Evolutionary conservation across 202 grass and related monocot genomes (phyloP).

Genomic region (Bolboschoenoplectus hybrid): DNA sequence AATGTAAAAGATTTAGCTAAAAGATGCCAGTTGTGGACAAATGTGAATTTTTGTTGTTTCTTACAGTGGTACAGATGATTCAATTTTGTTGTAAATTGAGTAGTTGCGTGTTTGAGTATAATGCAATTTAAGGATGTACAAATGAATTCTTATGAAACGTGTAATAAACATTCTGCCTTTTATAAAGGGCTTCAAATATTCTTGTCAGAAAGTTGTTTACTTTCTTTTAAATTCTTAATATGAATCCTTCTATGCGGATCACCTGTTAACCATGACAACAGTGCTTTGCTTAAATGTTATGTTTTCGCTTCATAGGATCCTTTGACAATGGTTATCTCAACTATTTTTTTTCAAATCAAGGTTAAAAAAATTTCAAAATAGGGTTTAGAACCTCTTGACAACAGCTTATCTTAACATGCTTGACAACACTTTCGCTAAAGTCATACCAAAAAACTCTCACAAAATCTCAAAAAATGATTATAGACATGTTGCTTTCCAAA

Average conservation of each 20-base stretch:
- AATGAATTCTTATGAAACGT: background rate
- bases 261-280: background rate
- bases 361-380: background rate
- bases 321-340: background rate
- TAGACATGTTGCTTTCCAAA: background rate
- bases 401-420: background rate
- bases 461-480: background rate
- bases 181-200: background rate
- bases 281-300: background rate
- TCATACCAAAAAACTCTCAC: background rate
- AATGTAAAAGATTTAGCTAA: background rate
- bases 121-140: background rate
- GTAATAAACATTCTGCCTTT: background rate
- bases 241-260: background rate
- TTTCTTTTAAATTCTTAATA: background rate
- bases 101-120: background rate
- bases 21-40: background rate
- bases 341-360: background rate
- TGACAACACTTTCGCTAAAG: background rate
- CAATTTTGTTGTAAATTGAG: constrained; percentile 5
- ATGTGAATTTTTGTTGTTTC: background rate
- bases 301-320: background rate
- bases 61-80: background rate
- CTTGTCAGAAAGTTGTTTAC: background rate
- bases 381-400: background rate